Percentiles rank a stretch among this genome's conserved stretches.
phyloP scores from a whole-genome alignment of 148 eudicot genomes.

The Fagopyrum esculentum region DNA sequence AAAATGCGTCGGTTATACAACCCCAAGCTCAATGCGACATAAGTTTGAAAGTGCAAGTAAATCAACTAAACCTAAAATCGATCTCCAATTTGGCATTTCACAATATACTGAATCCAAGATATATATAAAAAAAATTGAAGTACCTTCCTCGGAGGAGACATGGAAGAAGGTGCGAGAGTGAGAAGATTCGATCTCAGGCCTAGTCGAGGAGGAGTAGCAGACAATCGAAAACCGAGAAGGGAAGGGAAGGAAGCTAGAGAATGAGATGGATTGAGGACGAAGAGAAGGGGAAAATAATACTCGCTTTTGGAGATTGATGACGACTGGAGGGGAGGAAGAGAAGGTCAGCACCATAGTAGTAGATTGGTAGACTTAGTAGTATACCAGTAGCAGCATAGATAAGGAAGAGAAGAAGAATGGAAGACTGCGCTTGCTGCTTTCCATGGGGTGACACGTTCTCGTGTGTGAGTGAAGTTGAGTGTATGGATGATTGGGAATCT shows the following conservation, averaged over 20 bases:
- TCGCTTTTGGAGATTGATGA: background rate
- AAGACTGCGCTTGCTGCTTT: conserved; percentile 8
- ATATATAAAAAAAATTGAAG: background rate
- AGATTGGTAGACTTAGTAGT: background rate
- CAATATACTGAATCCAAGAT: background rate
- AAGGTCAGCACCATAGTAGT: conserved; percentile 11
- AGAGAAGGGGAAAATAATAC: background rate
- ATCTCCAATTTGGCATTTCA: background rate
- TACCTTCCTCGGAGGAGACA: conserved; percentile 17
- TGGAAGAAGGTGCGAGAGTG: conserved; percentile 18
- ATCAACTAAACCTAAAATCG: background rate
- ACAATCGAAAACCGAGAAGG: background rate
- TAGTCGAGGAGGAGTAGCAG: conserved; percentile 5
- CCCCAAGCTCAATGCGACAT: background rate
- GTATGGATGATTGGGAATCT: conserved; percentile 4
- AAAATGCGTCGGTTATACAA: background rate
- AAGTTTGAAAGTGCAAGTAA: background rate
- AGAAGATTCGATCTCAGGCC: background rate
- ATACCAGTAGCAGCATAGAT: background rate
- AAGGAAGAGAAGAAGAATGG: conserved; percentile 10
- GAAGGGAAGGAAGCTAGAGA: background rate
- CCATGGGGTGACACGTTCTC: conserved; percentile 3
- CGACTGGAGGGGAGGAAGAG: conserved; percentile 12
- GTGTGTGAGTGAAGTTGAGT: background rate
- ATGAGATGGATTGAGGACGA: conserved; percentile 9